phyloP scores from a whole-genome alignment of 208 protist genomes.

The Crithidia fasciculata region DNA sequence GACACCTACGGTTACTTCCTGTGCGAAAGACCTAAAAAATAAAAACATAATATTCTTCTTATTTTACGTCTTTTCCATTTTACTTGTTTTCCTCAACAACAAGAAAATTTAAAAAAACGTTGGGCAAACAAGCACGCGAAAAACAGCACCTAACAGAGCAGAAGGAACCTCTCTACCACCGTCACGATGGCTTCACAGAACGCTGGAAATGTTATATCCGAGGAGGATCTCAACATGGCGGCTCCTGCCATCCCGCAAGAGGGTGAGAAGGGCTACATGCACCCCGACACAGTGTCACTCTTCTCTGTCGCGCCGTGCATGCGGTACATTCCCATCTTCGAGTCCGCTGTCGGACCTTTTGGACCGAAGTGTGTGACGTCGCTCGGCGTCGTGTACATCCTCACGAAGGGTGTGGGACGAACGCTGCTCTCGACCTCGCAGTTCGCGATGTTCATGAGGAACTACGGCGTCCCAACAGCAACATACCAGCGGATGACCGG shows the following conservation, averaged over 20 bases:
- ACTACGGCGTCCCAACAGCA: slow-evolving; percentile 18
- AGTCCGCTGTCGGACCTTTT: slow-evolving; percentile 32
- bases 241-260: background rate
- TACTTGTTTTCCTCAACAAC: too few relatives aligned
- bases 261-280: slow-evolving; percentile 18
- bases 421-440: slow-evolving; percentile 28
- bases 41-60: too few relatives aligned
- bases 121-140: too few relatives aligned
- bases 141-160: too few relatives aligned
- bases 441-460: slow-evolving; percentile 48
- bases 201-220: background rate
- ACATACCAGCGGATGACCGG: slow-evolving; percentile 42
- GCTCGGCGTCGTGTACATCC: slow-evolving; percentile 40
- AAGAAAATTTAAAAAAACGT: too few relatives aligned
- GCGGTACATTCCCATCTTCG: slow-evolving; percentile 30
- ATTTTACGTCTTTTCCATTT: too few relatives aligned
- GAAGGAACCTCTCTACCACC: too few relatives aligned
- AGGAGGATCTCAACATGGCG: background rate
- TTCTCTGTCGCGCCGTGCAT: slow-evolving; percentile 28
- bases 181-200: background rate
- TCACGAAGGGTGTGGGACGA: slow-evolving; percentile 40
- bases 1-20: too few relatives aligned
- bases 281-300: slow-evolving; percentile 27
- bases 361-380: slow-evolving; percentile 31
- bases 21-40: too few relatives aligned